A percentile compares a stretch with the other conserved stretches of the same genome.
Evolutionary conservation across 106 monocot species (phyloP).

Genomic region (Apostasia ramifera): DNA sequence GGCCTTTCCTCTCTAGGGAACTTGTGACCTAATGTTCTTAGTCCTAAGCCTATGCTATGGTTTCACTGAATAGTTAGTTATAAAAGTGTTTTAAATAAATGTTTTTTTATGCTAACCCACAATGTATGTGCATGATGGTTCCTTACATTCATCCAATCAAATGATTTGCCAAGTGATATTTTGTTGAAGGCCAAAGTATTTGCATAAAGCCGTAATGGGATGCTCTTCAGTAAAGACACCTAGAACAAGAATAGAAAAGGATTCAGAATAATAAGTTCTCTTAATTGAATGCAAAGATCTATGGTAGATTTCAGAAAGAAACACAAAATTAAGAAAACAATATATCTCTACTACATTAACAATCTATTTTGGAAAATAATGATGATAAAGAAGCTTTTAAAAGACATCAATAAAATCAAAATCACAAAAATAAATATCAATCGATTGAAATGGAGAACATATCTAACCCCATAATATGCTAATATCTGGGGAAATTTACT

Average conservation of each 20-base stretch:
- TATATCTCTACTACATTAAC: too few species aligned
- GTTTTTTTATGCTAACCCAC: too few species aligned
- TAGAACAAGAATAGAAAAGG: constrained; percentile 16
- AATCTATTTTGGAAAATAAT: background rate
- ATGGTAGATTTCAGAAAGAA: too few species aligned
- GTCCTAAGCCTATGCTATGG: too few species aligned
- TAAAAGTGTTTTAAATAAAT: too few species aligned
- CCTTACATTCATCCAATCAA: constrained; percentile 75
- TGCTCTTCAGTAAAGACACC: constrained; percentile 79
- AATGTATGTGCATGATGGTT: background rate
- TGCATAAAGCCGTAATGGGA: constrained; percentile 63
- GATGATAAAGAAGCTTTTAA: background rate
- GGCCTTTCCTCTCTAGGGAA: too few species aligned
- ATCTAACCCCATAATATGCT: constrained; percentile 85
- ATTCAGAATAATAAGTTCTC: background rate
- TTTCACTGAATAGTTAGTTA: too few species aligned
- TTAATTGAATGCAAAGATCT: too few species aligned
- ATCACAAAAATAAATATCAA: background rate
- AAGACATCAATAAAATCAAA: background rate
- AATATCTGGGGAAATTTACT: constrained; percentile 50
- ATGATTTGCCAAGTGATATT: constrained; percentile 20
- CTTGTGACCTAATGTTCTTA: too few species aligned
- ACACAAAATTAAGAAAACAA: too few species aligned
- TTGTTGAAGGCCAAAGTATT: constrained; percentile 54
- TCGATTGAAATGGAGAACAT: background rate